Conservation (phyloP, 345 rosid genomes). For the Triadica sebifera region DNA sequence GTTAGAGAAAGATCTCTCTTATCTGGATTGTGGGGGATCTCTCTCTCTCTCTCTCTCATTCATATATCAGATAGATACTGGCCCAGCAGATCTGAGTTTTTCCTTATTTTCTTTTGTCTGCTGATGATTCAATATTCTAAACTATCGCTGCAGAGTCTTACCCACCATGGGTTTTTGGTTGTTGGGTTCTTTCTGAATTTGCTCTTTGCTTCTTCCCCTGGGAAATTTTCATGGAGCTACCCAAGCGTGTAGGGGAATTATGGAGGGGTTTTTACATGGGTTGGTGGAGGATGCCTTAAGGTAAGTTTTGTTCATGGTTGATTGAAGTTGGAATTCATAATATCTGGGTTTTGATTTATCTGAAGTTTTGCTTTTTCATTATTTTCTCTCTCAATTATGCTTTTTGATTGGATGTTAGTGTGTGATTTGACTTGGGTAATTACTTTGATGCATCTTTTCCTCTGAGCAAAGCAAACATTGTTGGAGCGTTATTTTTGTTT, state of each 20-base stretch:
- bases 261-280: too few relatives aligned
- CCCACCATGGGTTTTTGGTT: slow-evolving; percentile 18
- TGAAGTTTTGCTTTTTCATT: background rate
- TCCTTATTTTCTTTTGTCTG: background rate
- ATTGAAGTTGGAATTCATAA: background rate
- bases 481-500: background rate
- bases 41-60: slow-evolving; percentile 8
- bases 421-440: slow-evolving; percentile 5
- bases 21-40: slow-evolving; percentile 24
- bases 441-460: background rate
- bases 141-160: slow-evolving; percentile 14
- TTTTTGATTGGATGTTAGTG: slow-evolving; percentile 3
- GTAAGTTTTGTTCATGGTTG: slow-evolving; percentile 4
- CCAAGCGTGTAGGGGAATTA: background rate
- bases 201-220: slow-evolving; percentile 4
- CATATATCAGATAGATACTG: slow-evolving; percentile 15
- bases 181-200: slow-evolving; percentile 7
- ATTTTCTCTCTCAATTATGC: background rate
- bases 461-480: background rate
- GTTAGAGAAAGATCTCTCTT: slow-evolving; percentile 15
- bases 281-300: slow-evolving; percentile 28
- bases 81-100: slow-evolving; percentile 38
- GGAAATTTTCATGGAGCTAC: slow-evolving; percentile 7
- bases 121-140: slow-evolving; percentile 30
- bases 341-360: slow-evolving; percentile 9